phyloP scores from a whole-genome alignment of 2,329 filamentous ascomycete genomes.

The Aspergillus sp. region DNA sequence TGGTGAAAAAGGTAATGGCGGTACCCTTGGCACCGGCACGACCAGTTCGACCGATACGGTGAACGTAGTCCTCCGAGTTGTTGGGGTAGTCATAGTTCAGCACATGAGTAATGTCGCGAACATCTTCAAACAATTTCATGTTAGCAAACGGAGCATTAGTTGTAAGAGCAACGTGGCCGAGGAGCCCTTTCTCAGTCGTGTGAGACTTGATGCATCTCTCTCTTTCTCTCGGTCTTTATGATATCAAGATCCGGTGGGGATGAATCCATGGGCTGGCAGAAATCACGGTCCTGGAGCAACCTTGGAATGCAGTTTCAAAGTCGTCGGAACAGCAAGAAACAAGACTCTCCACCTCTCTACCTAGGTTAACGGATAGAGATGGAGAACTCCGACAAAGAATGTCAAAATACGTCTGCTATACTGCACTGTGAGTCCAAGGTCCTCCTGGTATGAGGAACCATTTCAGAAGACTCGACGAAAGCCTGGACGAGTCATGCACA shows the following conservation, averaged over 20 bases:
- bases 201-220: conserved; percentile 61
- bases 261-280: conserved; percentile 54
- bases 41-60: conserved; percentile 68
- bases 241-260: conserved; percentile 39
- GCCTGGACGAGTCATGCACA: conserved; percentile 89
- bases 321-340: conserved; percentile 24
- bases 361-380: conserved; percentile 62
- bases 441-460: conserved; percentile 75
- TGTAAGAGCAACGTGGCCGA: conserved; percentile 42
- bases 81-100: conserved; percentile 99
- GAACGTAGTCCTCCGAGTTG: conserved; percentile 72
- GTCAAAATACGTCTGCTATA: conserved; percentile 63
- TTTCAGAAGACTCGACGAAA: conserved; percentile 68
- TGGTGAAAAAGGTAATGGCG: conserved; percentile 97
- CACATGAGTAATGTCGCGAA: conserved; percentile 99
- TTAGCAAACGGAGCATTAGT: conserved; percentile 69
- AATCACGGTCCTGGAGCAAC: conserved; percentile 65
- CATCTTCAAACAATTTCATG: conserved; percentile 78
- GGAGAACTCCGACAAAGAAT: conserved; percentile 60
- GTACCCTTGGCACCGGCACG: conserved; percentile 85
- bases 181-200: conserved; percentile 58
- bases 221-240: conserved; percentile 53
- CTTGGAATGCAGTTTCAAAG: conserved; percentile 70
- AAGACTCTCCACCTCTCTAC: conserved; percentile 76
- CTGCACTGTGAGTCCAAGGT: conserved; percentile 83